These are phyloP conservation scores for Phytophthora pluvialis DNA, from an alignment of 352 stramenopile genomes.

Conservation along the genomic window DNA sequence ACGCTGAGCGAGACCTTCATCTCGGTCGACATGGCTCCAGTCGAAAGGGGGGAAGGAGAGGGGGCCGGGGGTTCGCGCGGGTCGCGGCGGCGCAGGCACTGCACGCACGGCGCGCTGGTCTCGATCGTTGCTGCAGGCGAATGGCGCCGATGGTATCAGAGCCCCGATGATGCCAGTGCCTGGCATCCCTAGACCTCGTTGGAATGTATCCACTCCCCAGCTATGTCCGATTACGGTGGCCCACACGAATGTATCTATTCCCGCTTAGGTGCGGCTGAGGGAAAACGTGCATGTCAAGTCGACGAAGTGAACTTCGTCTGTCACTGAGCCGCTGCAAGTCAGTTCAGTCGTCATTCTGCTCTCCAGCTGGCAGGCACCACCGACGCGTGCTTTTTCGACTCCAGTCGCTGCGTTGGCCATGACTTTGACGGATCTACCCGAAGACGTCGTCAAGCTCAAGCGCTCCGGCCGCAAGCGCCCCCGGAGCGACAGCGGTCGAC, in stretches of 20 bases:
- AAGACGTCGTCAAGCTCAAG: conserved; percentile 18
- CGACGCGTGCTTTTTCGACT: background rate
- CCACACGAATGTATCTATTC: conserved; percentile 11
- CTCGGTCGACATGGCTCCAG: conserved; percentile 48
- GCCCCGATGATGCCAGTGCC: conserved; percentile 11
- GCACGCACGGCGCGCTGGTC: background rate
- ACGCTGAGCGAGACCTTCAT: conserved; percentile 65
- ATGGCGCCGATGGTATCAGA: conserved; percentile 20
- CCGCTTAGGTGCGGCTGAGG: background rate
- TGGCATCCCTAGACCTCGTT: conserved; percentile 3
- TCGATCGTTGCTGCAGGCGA: conserved; percentile 13
- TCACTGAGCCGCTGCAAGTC: conserved; percentile 21
- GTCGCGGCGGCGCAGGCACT: background rate
- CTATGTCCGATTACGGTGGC: conserved; percentile 7
- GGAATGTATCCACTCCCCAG: conserved; percentile 16
- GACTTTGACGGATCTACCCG: conserved; percentile 27
- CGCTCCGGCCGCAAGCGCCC: conserved; percentile 18
- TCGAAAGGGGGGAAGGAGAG: background rate
- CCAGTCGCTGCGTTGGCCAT: conserved; percentile 4
- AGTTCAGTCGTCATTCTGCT: conserved; percentile 32
- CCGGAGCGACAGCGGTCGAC: conserved; percentile 20
- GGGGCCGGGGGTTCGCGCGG: background rate
- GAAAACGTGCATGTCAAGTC: conserved; percentile 30
- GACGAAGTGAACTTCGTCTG: conserved; percentile 28
- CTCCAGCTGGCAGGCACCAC: conserved; percentile 10